phyloP scores from a whole-genome alignment of 176 grass and related monocot species.

The Bromus sterilis region DNA sequence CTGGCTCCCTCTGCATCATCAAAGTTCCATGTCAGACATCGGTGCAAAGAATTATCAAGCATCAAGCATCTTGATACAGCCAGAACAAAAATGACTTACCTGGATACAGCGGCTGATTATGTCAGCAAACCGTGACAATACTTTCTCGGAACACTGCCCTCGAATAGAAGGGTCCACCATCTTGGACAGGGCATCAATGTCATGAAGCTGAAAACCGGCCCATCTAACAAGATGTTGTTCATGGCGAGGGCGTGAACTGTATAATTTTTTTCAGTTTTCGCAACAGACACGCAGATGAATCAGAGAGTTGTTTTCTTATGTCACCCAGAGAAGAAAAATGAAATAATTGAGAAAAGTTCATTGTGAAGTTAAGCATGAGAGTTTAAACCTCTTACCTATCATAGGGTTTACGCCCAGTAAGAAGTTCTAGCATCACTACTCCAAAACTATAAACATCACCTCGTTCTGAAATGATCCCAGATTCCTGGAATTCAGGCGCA shows the following conservation, averaged over 20 bases:
- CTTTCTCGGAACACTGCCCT: constrained; percentile 78
- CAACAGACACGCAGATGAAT: neutral
- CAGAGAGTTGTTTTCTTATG: neutral
- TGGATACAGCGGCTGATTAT: constrained; percentile 94
- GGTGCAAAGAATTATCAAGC: neutral
- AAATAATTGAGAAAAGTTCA: neutral
- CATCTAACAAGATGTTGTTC: constrained; percentile 97
- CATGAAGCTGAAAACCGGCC: constrained; percentile 85
- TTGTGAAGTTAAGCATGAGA: neutral
- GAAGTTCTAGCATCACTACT: constrained; percentile 97
- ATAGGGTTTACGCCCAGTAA: constrained; percentile 87
- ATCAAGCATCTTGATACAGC: neutral
- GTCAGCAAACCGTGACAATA: constrained; percentile 85
- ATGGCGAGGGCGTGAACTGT: constrained; percentile 67
- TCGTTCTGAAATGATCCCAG: constrained; percentile 44
- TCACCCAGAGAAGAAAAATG: neutral
- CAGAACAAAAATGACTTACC: constrained; percentile 29
- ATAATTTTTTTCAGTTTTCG: neutral
- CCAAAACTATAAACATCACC: constrained; percentile 97
- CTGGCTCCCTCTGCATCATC: constrained; percentile 54
- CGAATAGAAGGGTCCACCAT: constrained; percentile 79
- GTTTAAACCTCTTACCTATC: constrained; percentile 45
- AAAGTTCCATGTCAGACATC: constrained; percentile 11
- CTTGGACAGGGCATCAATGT: constrained; percentile 71
- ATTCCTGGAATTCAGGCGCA: constrained; percentile 73